Conservation (phyloP, 2,329 filamentous ascomycete genomes). For the Calonectria ilicicola region DNA sequence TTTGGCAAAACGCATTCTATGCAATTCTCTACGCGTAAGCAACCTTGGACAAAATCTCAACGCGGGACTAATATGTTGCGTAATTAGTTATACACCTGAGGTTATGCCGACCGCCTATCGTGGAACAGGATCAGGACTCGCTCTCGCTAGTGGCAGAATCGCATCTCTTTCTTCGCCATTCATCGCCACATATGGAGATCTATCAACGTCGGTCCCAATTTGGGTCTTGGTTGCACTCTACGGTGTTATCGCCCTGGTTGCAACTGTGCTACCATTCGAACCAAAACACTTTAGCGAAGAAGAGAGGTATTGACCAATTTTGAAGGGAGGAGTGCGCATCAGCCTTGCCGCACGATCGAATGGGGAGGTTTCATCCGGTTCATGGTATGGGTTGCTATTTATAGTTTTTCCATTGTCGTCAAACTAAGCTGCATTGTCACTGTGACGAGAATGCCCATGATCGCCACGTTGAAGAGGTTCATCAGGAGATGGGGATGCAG, state of each 20-base stretch:
- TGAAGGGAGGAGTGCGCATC: background rate
- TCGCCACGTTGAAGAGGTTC: no score
- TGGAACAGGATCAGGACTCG: constrained; percentile 2
- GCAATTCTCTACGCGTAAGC: constrained; percentile 13
- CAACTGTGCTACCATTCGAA: background rate
- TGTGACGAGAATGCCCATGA: no score
- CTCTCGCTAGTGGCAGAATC: constrained; percentile 2
- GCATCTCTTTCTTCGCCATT: constrained; percentile 5
- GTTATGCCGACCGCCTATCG: constrained; percentile 16
- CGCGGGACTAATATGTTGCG: background rate
- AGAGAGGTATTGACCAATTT: background rate
- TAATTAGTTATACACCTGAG: constrained; percentile 7
- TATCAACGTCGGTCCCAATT: background rate
- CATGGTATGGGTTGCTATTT: no score
- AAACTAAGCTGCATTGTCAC: no score
- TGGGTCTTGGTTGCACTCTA: constrained; percentile 11
- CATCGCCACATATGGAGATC: constrained; percentile 3
- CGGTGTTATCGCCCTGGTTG: background rate
- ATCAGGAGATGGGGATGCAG: no score
- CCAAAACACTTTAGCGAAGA: constrained; percentile 2
- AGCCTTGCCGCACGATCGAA: no score
- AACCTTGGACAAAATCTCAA: background rate
- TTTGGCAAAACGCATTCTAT: constrained; percentile 21
- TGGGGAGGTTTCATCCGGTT: no score
- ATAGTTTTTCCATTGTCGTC: no score